Evolutionary conservation across 306 rosid genomes (phyloP), one percentile per base, ranked within the genome.

Genomic region (Dalbergia oliveri): DNA sequence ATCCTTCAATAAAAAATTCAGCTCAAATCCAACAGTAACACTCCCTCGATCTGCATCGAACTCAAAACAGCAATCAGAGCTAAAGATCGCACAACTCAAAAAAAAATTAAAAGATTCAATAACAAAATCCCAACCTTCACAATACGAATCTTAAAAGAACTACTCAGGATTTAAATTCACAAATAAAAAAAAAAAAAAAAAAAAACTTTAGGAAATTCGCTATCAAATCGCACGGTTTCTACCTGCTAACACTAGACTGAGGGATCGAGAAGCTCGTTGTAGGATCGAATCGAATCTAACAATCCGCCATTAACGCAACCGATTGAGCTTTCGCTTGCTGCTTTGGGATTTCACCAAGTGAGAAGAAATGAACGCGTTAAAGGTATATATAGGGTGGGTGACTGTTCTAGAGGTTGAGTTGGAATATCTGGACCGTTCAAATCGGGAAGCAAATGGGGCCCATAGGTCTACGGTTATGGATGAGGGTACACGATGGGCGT

Each of bases 1-100:
- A 75, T 23, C 75, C 76, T 62, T 53, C 65, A 72, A 81, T 66
- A 76, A n/a, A 3, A 76, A 72, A 71, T 71, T 79, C 82, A 80
- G 76, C 79, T 76, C 82, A 76, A 85, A 80, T 71, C 76, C 8
- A 80, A 75, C 47, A 12, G 8, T n/a, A 66, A 21, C 68, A 84
- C 71, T n/a, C 12, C 34, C 21, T 69, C 71, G 76, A 84, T 80
- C 87, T 80, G 84, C 69, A 75, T 57, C 85, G 21, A 66, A 65
- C 4, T 44, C 70, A 74, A 66, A 57, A 51, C 69, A 60, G 56
- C 15, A 69, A 64, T 41, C 56, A 21, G 57, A 9, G 57, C 41
- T 23, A 21, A 74, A 74, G 37, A 73, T 43, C 65, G 4, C n/a
- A 69, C 13, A 63, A 47, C 73, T 21, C 10, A 67, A 66, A 13